Conservation (phyloP, 441 rosid genomes). For the Arabidopsis hybrid region DNA sequence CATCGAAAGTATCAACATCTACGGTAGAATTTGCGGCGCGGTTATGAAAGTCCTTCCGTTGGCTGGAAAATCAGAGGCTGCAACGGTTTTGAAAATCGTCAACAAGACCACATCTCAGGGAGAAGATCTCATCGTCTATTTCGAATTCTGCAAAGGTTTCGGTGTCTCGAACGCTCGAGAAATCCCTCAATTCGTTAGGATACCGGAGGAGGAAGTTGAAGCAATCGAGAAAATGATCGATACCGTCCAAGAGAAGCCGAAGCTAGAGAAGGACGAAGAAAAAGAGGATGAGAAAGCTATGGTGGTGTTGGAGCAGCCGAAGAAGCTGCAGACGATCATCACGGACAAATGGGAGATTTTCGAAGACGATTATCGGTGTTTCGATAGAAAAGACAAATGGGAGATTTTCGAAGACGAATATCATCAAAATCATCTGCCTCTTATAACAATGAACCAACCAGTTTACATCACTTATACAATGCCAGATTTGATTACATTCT, state of each 20-base stretch:
- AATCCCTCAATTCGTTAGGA: slow-evolving; percentile 48
- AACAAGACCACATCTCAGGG: slow-evolving; percentile 56
- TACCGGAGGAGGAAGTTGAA: slow-evolving; percentile 60
- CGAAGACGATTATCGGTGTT: slow-evolving; percentile 54
- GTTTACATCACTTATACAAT: slow-evolving; percentile 44
- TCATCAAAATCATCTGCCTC: slow-evolving; percentile 41
- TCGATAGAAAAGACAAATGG: neutral
- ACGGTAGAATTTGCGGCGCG: slow-evolving; percentile 55
- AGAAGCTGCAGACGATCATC: slow-evolving; percentile 55
- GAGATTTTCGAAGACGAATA: neutral
- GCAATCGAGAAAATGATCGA: slow-evolving; percentile 54
- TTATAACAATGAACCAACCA: slow-evolving; percentile 43
- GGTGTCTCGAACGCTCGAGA: slow-evolving; percentile 63
- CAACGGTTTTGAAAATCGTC: slow-evolving; percentile 53
- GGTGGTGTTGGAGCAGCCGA: slow-evolving; percentile 29
- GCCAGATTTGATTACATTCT: slow-evolving; percentile 78
- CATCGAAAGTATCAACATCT: slow-evolving; percentile 62
- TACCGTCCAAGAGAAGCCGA: slow-evolving; percentile 21
- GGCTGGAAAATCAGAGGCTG: slow-evolving; percentile 54
- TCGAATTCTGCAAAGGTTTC: slow-evolving; percentile 58
- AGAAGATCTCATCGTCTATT: slow-evolving; percentile 53
- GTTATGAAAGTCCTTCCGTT: slow-evolving; percentile 46
- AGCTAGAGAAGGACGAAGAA: slow-evolving; percentile 3
- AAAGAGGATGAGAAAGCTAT: slow-evolving; percentile 39
- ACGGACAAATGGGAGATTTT: slow-evolving; percentile 78